A percentile compares a stretch with the other conserved stretches of the same genome.
phyloP scores from a whole-genome alignment of 768 basidiomycete genomes.

The Omphalotus guepiniiformis region DNA sequence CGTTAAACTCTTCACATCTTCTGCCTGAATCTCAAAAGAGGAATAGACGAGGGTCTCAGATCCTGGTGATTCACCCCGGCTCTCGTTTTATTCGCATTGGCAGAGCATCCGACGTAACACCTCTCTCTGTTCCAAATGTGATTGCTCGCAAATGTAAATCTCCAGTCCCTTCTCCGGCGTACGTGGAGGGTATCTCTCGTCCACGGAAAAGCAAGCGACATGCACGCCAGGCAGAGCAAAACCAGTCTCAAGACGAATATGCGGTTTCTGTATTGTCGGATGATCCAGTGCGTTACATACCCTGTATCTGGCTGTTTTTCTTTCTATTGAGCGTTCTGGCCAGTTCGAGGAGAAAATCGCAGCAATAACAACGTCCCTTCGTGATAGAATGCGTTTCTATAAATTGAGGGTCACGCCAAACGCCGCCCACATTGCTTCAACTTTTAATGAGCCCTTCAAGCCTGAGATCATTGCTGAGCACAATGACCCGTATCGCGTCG shows the following conservation, averaged over 20 bases:
- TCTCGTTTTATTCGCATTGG: constrained; percentile 72
- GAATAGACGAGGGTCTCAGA: constrained; percentile 61
- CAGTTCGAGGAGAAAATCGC: constrained; percentile 78
- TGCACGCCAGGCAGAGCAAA: constrained; percentile 17
- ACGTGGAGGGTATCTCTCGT: constrained; percentile 50
- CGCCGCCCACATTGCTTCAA: constrained; percentile 64
- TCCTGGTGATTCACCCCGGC: constrained; percentile 77
- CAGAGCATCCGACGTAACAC: constrained; percentile 71
- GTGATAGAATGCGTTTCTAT: constrained; percentile 84
- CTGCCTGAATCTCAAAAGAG: constrained; percentile 24
- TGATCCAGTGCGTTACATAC: constrained; percentile 50
- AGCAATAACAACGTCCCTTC: constrained; percentile 64
- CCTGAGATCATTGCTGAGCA: constrained; percentile 83
- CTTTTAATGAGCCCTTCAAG: constrained; percentile 79
- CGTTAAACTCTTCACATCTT: constrained; percentile 7
- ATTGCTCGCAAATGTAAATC: constrained; percentile 62
- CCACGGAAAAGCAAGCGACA: constrained; percentile 37
- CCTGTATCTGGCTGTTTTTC: neutral
- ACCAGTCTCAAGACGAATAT: constrained; percentile 46
- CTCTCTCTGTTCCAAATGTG: constrained; percentile 62
- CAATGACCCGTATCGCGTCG: constrained; percentile 77
- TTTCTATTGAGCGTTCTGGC: neutral
- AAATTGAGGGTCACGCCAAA: constrained; percentile 73
- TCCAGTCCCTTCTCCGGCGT: constrained; percentile 37
- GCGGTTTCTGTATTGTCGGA: constrained; percentile 43